phyloP scores from a whole-genome alignment of 176 grass and related monocot species.

The Zea luxurians region DNA sequence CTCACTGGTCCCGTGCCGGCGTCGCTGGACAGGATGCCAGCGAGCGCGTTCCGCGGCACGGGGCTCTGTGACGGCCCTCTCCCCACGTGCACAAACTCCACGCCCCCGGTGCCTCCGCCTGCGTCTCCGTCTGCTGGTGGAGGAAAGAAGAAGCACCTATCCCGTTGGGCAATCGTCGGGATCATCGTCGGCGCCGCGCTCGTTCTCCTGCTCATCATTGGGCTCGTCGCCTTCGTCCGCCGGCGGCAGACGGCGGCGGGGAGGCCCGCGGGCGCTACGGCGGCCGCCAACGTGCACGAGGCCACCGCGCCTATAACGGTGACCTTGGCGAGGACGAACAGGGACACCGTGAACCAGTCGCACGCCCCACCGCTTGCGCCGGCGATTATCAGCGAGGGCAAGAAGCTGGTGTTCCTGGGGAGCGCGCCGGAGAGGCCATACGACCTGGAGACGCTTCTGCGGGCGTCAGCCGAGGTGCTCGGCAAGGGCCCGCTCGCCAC shows the following conservation, averaged over 20 bases:
- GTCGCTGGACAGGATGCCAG: conserved; percentile 38
- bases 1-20: conserved; percentile 58
- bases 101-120: not conserved
- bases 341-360: conserved; percentile 21
- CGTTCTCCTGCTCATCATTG: conserved; percentile 44
- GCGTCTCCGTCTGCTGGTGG: not conserved
- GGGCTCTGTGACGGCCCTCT: conserved; percentile 53
- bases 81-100: conserved; percentile 7
- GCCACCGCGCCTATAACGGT: conserved; percentile 19
- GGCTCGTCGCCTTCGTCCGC: conserved; percentile 34
- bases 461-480: conserved; percentile 81
- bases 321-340: conserved; percentile 12
- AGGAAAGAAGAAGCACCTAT: conserved; percentile 36
- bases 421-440: conserved; percentile 52
- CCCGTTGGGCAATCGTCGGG: conserved; percentile 52
- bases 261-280: not conserved
- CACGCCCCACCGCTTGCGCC: not conserved
- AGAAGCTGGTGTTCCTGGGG: conserved; percentile 78
- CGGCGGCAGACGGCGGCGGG: not conserved
- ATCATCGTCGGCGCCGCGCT: conserved; percentile 48
- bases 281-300: conserved; percentile 23
- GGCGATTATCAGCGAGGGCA: conserved; percentile 23
- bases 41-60: conserved; percentile 53
- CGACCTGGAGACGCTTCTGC: conserved; percentile 75
- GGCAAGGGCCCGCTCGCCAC: conserved; percentile 66